Evolutionary conservation across 225 moss, liverwort and hornwort species (phyloP), one percentile per base, ranked within the genome.

Genomic region (Thuidium tamariscinum): DNA sequence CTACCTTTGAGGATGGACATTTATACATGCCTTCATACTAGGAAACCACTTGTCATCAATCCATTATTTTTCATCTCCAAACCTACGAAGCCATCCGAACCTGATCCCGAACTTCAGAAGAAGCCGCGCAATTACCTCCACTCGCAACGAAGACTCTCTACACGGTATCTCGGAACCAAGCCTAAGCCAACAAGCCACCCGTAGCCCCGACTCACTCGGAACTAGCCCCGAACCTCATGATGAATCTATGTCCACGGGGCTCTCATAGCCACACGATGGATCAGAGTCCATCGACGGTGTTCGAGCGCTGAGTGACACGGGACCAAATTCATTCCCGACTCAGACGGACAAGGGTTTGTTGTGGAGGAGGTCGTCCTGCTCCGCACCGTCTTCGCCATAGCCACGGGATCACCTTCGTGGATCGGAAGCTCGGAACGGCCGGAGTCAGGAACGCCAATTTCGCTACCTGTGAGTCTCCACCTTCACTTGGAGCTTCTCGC

Each of bases 321-420:
- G 70, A 42, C 69, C 77, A 32, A 18, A 20, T 69, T 88, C 36
- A 29, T 69, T 22, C 20, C 48, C 69, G 17, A 73, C 81, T 34
- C 67, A 70, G 80, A 57, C 71, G 52, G 37, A 56, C 86, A 48
- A 90, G 90, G 90, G 90, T 90, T 90, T 90, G 80, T 39, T 85
- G 82, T 68, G 60, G 79, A 41, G 79, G 86, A 89, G 88, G 84
- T 90, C 71, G 77, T 63, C 75, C 29, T 57, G 84, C 57, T 72
- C 71, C 48, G 82, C 87, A 90, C 83, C 85, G 83, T 86, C 80
- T 71, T 82, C 89, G 82, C 82, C 89, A 87, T 84, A 65, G 87
- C 67, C 85, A 52, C 84, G 77, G 73, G 70, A 88, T 86, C 85
- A 81, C 72, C 60, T 46, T 59, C 56, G 18, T 82, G 73, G 85